Conservation (phyloP, 306 rosid species). For the Pterocarpus santalinus region DNA sequence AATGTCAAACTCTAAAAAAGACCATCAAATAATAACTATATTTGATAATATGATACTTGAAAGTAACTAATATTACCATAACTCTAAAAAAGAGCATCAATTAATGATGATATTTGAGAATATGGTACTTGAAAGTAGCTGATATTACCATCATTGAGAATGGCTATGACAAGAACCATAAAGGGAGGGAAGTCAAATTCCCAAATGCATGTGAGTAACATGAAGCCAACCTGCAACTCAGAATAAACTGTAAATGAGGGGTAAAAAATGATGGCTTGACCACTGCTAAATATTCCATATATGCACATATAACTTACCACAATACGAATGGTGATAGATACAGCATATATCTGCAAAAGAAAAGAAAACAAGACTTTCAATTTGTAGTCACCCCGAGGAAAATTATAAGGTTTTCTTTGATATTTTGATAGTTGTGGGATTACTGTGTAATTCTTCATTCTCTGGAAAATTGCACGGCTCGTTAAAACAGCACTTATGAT, state of each 20-base stretch:
- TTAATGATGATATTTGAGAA: neutral
- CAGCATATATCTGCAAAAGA: constrained; percentile 74
- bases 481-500: constrained; percentile 84
- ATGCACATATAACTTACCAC: constrained; percentile 60
- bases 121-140: constrained; percentile 29
- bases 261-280: constrained; percentile 10
- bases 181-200: constrained; percentile 79
- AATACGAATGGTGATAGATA: constrained; percentile 83
- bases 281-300: constrained; percentile 26
- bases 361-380: constrained; percentile 6
- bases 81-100: neutral
- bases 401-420: neutral
- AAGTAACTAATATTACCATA: constrained; percentile 57
- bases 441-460: constrained; percentile 88
- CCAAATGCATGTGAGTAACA: constrained; percentile 74
- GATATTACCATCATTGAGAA: constrained; percentile 77
- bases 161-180: constrained; percentile 83
- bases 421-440: constrained; percentile 12
- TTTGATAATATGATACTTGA: constrained; percentile 8
- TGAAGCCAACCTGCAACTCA: constrained; percentile 68
- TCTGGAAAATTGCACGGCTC: constrained; percentile 81
- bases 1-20: neutral
- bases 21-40: neutral
- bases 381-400: constrained; percentile 24
- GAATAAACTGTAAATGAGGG: constrained; percentile 27